Evolutionary conservation across 169 alveolate genomes (phyloP).

Genomic region (Plasmodium billcollinsi): DNA sequence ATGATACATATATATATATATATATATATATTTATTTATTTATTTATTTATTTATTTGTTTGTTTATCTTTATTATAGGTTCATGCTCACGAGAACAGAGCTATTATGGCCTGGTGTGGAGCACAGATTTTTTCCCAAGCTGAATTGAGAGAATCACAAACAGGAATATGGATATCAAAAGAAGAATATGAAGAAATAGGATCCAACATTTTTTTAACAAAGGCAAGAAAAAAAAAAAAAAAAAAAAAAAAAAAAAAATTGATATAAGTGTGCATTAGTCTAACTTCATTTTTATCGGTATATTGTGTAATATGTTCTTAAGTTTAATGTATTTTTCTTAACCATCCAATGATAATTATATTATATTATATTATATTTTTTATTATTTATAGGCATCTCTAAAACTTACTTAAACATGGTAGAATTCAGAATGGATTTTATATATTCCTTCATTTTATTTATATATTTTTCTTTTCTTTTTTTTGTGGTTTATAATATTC

Average conservation of each 20-base stretch:
- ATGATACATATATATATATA: not conserved
- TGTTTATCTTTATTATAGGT: constrained; percentile 28
- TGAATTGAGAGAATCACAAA: constrained; percentile 76
- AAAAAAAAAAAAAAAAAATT: not conserved
- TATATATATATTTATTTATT: not conserved
- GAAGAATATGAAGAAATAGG: constrained; percentile 82
- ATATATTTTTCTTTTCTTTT: constrained; percentile 8
- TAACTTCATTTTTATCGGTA: too few relatives aligned
- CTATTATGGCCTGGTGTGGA: constrained; percentile 73
- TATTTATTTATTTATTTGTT: not conserved
- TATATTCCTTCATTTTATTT: constrained; percentile 5
- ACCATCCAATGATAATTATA: too few relatives aligned
- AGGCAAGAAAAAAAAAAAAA: constrained; percentile 18
- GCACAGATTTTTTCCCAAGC: constrained; percentile 59
- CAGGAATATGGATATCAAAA: constrained; percentile 80
- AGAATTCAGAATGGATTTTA: not conserved
- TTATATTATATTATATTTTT: not conserved
- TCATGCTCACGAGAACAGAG: constrained; percentile 65
- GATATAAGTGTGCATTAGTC: not conserved
- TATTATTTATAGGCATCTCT: constrained; percentile 70
- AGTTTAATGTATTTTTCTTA: too few relatives aligned
- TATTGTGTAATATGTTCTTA: too few relatives aligned
- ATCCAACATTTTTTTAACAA: constrained; percentile 72
- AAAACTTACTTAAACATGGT: constrained; percentile 25
- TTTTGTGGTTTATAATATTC: not conserved